phyloP scores from a whole-genome alignment of 1,284 basidiomycete genomes.

The Neolentinus lepideus region DNA sequence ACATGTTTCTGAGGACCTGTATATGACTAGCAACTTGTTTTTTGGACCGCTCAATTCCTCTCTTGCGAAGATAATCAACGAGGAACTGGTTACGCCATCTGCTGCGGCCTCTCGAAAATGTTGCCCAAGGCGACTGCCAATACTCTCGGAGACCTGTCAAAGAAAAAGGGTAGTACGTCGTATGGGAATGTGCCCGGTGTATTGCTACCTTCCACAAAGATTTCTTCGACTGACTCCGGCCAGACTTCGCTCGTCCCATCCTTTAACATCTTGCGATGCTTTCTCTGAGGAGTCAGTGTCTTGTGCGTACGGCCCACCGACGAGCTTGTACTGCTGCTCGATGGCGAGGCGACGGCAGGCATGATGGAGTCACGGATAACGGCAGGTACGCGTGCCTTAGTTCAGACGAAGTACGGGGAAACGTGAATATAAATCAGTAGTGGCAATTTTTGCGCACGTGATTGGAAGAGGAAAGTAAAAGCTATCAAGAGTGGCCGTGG shows the following conservation, averaged over 20 bases:
- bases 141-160: slow-evolving; percentile 59
- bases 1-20: slow-evolving; percentile 78
- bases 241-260: slow-evolving; percentile 76
- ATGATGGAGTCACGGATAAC: not conserved
- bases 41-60: slow-evolving; percentile 63
- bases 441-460: not conserved
- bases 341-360: not conserved
- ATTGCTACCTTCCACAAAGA: slow-evolving; percentile 64
- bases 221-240: slow-evolving; percentile 66
- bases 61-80: slow-evolving; percentile 65
- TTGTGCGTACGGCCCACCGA: slow-evolving; percentile 16
- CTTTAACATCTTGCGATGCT: slow-evolving; percentile 77
- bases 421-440: not conserved
- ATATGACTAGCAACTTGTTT: slow-evolving; percentile 82
- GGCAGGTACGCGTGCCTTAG: not conserved
- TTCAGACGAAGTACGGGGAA: not conserved
- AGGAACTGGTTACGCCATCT: slow-evolving; percentile 78
- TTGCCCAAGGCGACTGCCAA: slow-evolving; percentile 73
- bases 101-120: slow-evolving; percentile 67
- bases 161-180: not conserved
- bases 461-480: not conserved
- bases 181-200: not conserved
- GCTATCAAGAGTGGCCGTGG: not conserved
- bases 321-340: not conserved
- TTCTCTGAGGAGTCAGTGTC: slow-evolving; percentile 67